These are phyloP conservation scores for Penicillium sp. DNA, from an alignment of 2,329 filamentous ascomycete species.

Conservation along the genomic window DNA sequence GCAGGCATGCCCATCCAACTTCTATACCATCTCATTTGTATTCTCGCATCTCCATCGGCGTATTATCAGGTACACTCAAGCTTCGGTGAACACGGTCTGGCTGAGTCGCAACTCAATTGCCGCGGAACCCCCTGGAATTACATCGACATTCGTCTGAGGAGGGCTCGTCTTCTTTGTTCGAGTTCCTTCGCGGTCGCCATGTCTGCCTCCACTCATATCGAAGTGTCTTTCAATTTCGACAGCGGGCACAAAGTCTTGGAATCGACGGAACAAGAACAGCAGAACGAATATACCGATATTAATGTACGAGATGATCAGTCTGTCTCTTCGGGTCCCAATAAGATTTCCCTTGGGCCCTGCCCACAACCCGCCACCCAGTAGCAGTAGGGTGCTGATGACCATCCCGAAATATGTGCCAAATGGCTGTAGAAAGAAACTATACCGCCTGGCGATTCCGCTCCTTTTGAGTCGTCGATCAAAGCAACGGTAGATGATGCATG, in stretches of 20 bases:
- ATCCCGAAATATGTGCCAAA: constrained; percentile 65
- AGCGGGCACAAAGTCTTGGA: constrained; percentile 24
- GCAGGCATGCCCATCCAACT: neutral
- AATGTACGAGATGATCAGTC: constrained; percentile 63
- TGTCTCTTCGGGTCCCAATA: constrained; percentile 54
- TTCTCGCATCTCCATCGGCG: neutral
- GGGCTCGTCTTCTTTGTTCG: neutral
- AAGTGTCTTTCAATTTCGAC: neutral
- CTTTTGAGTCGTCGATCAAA: constrained; percentile 48
- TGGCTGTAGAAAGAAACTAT: constrained; percentile 55
- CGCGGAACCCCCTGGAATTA: neutral
- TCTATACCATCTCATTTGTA: neutral
- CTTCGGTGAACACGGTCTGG: neutral
- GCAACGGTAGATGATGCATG: constrained; percentile 56
- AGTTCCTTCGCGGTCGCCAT: neutral
- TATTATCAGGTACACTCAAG: neutral
- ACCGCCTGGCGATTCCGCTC: constrained; percentile 47
- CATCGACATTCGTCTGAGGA: neutral
- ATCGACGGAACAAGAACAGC: constrained; percentile 54
- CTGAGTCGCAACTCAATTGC: constrained; percentile 2
- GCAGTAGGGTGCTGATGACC: constrained; percentile 54
- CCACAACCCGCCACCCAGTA: constrained; percentile 69
- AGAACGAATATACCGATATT: constrained; percentile 60
- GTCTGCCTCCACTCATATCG: neutral
- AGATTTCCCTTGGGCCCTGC: constrained; percentile 58